phyloP scores from a whole-genome alignment of 352 stramenopile genomes.

The Pythium phragmiticola region DNA sequence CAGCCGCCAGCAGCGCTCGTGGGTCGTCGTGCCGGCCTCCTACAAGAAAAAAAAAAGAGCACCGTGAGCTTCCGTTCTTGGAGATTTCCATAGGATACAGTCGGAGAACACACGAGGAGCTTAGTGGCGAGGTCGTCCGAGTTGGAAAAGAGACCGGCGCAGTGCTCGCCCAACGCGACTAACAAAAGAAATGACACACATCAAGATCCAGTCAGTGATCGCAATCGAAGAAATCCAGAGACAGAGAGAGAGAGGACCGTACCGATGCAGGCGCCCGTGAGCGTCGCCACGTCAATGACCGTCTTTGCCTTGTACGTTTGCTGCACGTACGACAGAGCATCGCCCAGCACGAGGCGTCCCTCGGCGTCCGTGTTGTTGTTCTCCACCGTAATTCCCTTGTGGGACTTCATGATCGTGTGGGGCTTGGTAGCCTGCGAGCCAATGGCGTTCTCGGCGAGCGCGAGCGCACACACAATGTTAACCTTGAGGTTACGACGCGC shows the following conservation, averaged over 20 bases:
- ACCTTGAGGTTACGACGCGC: slow-evolving; percentile 69
- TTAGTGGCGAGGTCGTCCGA: slow-evolving; percentile 77
- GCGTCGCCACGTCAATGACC: slow-evolving; percentile 93
- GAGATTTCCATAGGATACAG: not conserved
- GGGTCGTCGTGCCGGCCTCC: slow-evolving; percentile 50
- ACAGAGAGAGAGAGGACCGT: slow-evolving; percentile 7
- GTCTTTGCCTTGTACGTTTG: slow-evolving; percentile 88
- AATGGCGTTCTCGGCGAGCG: slow-evolving; percentile 82
- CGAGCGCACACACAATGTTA: slow-evolving; percentile 79
- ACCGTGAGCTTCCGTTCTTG: not conserved
- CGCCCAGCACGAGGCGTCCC: slow-evolving; percentile 88
- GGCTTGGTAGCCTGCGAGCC: slow-evolving; percentile 87
- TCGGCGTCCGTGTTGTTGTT: slow-evolving; percentile 94
- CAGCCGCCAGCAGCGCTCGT: slow-evolving; percentile 89
- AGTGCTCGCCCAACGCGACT: slow-evolving; percentile 88
- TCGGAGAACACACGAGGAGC: slow-evolving; percentile 39
- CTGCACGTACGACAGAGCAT: slow-evolving; percentile 89
- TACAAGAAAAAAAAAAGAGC: slow-evolving; percentile 9
- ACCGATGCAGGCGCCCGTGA: slow-evolving; percentile 90
- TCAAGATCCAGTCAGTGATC: too few relatives aligned
- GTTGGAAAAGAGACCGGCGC: slow-evolving; percentile 92
- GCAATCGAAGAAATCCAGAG: not conserved
- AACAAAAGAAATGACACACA: not conserved
- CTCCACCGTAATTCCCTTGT: slow-evolving; percentile 90
- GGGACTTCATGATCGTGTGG: slow-evolving; percentile 86